Evolutionary conservation across 2,329 filamentous ascomycete genomes (phyloP).

Genomic region (Sclerotinia glacialis): DNA sequence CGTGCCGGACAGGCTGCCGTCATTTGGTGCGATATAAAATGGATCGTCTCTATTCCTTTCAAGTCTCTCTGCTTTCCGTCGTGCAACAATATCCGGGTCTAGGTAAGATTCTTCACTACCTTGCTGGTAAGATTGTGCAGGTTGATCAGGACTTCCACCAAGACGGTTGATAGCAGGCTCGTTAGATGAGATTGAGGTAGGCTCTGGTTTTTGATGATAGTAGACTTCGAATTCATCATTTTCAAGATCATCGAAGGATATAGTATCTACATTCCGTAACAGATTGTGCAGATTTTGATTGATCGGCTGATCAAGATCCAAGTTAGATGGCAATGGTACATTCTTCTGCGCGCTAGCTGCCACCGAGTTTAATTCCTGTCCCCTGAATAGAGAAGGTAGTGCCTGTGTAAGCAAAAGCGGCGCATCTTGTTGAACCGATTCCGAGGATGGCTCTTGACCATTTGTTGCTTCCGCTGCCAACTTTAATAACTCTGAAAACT

Average conservation of each 20-base stretch:
- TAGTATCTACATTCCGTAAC: constrained; percentile 55
- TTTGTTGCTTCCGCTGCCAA: constrained; percentile 78
- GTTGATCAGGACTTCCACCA: constrained; percentile 47
- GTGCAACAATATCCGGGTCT: constrained; percentile 70
- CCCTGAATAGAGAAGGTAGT: constrained; percentile 81
- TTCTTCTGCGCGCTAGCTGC: constrained; percentile 78
- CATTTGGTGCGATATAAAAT: constrained; percentile 74
- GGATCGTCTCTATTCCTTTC: constrained; percentile 90
- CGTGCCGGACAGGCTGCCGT: constrained; percentile 53
- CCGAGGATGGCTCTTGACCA: constrained; percentile 58
- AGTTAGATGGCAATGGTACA: constrained; percentile 71
- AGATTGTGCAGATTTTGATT: constrained; percentile 70
- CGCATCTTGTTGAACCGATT: constrained; percentile 58
- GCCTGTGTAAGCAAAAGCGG: constrained; percentile 86
- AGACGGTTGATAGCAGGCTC: constrained; percentile 57
- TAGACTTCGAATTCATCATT: constrained; percentile 67
- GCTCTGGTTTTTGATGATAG: constrained; percentile 49
- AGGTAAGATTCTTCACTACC: constrained; percentile 62
- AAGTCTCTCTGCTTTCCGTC: constrained; percentile 70
- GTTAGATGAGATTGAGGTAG: constrained; percentile 46
- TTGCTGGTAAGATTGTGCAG: constrained; percentile 55
- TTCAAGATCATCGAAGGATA: constrained; percentile 50
- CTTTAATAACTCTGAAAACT: constrained; percentile 86
- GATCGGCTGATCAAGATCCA: constrained; percentile 80
- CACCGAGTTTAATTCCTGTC: constrained; percentile 85